Evolutionary conservation across 805 yeast genomes (phyloP), one percentile per base, ranked within the genome.

Genomic region (Kodamaea nitidulidarum): DNA sequence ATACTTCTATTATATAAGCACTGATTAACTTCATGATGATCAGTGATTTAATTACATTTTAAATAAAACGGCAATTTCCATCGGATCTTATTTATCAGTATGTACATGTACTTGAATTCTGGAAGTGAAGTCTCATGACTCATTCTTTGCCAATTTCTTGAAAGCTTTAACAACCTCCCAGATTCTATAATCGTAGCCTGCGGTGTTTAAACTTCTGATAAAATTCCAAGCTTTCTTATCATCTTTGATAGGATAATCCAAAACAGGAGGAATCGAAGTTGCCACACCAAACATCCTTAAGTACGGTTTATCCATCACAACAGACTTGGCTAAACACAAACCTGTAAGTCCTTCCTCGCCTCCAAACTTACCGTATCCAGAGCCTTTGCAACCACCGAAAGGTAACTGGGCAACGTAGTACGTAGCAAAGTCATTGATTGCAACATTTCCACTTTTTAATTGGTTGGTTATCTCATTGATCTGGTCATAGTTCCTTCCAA

Each of bases 341-440:
- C 96, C 97, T 29, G 87, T 77, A 31, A 93, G 70, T 2, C 99
- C 99, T 69, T 93, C 99, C 57, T 84, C 95, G 34, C 99, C 99
- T 15, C 96, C 96, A 67, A 93, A 93, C 58, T 91, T 91, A 41
- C 98, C 98, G 56, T 88, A 93, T 0, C 99, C 99, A 4, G 95
- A 84, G 33, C 88, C 93, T 49, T 81, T 81, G 18, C 77, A 77
- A 21, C 99, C 99, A 39, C 99, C 99, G 64, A 93, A 93, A 22
- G 99, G 99, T 50, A 93, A 71, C 63, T 93, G 98, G 49, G 96
- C 90, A 25, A 93, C 87, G 55, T 90, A 88, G 56, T 80, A 93
- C 0, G 98, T 91, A 6, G 98, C 99, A 70, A 93, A 93, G 66
- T 93, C 99, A 60, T 93, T 93, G 45, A 93, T 86, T 7, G 98